phyloP scores from a whole-genome alignment of 2,329 filamentous ascomycete genomes.

The Fusarium oxysporum region DNA sequence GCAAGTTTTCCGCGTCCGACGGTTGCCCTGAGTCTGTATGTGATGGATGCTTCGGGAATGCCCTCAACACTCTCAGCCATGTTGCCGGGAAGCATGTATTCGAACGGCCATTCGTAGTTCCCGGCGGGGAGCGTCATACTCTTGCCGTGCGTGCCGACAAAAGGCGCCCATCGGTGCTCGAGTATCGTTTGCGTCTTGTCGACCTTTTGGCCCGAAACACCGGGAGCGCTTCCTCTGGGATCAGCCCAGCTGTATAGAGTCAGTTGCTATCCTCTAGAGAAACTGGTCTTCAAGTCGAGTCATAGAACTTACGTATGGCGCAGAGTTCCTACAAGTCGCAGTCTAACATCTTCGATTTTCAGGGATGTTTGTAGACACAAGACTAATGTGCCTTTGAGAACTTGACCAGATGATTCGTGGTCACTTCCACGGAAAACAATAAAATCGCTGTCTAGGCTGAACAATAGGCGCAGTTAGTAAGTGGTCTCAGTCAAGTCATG shows the following conservation, averaged over 20 bases:
- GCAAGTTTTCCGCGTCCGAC: constrained; percentile 88
- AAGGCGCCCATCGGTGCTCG: constrained; percentile 76
- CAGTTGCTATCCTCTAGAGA: constrained; percentile 13
- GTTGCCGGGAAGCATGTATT: constrained; percentile 76
- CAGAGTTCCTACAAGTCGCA: constrained; percentile 77
- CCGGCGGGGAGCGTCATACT: constrained; percentile 73
- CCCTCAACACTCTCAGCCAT: constrained; percentile 92
- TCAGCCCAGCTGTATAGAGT: constrained; percentile 61
- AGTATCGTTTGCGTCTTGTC: constrained; percentile 71
- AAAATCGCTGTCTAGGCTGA: constrained; percentile 80
- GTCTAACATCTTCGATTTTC: constrained; percentile 77
- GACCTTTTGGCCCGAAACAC: constrained; percentile 68
- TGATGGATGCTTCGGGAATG: constrained; percentile 84
- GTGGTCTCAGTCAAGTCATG: not conserved
- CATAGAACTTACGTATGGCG: constrained; percentile 68
- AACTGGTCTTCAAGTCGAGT: constrained; percentile 4
- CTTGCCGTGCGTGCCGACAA: constrained; percentile 68
- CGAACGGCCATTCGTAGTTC: constrained; percentile 88
- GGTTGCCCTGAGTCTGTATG: constrained; percentile 91
- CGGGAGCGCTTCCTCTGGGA: constrained; percentile 65
- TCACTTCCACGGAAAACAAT: constrained; percentile 82
- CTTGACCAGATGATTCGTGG: constrained; percentile 79
- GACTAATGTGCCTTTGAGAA: constrained; percentile 79
- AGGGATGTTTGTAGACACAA: constrained; percentile 77
- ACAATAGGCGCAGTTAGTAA: constrained; percentile 11